Evolutionary conservation across 2,329 filamentous ascomycete genomes (phyloP).

Genomic region (Colletotrichum camelliae): DNA sequence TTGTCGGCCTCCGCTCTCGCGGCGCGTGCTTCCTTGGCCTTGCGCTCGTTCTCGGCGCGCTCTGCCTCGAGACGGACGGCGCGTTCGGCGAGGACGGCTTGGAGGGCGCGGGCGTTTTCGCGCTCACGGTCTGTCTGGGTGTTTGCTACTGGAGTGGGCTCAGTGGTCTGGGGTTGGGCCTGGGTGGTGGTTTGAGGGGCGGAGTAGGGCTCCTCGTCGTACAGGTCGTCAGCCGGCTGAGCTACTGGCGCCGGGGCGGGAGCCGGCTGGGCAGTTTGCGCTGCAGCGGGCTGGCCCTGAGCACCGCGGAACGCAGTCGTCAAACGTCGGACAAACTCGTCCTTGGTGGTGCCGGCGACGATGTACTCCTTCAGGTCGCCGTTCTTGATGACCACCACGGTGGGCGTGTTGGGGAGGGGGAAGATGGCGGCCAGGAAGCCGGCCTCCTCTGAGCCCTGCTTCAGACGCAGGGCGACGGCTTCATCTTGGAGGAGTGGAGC

Average conservation of each 20-base stretch:
- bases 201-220: background rate
- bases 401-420: slow-evolving; percentile 78
- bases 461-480: slow-evolving; percentile 73
- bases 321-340: slow-evolving; percentile 69
- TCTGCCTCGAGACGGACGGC: slow-evolving; percentile 48
- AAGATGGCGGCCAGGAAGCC: slow-evolving; percentile 83
- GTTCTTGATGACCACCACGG: slow-evolving; percentile 80
- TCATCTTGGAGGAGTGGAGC: slow-evolving; percentile 36
- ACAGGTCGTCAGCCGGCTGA: background rate
- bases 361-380: slow-evolving; percentile 81
- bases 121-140: slow-evolving; percentile 24
- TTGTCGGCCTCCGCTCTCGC: slow-evolving; percentile 45
- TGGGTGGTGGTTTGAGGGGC: background rate
- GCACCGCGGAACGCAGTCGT: slow-evolving; percentile 34
- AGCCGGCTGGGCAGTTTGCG: background rate
- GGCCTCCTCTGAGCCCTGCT: slow-evolving; percentile 79
- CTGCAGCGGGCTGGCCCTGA: background rate
- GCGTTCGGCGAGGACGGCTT: slow-evolving; percentile 55
- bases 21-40: slow-evolving; percentile 54
- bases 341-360: slow-evolving; percentile 64
- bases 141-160: slow-evolving; percentile 5
- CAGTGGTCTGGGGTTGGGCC: background rate
- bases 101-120: slow-evolving; percentile 25
- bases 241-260: background rate
- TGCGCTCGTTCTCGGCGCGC: slow-evolving; percentile 49